A percentile compares a stretch with the other conserved stretches of the same genome.
phyloP scores from a whole-genome alignment of 768 basidiomycete genomes.

The Rhizopogon salebrosus region DNA sequence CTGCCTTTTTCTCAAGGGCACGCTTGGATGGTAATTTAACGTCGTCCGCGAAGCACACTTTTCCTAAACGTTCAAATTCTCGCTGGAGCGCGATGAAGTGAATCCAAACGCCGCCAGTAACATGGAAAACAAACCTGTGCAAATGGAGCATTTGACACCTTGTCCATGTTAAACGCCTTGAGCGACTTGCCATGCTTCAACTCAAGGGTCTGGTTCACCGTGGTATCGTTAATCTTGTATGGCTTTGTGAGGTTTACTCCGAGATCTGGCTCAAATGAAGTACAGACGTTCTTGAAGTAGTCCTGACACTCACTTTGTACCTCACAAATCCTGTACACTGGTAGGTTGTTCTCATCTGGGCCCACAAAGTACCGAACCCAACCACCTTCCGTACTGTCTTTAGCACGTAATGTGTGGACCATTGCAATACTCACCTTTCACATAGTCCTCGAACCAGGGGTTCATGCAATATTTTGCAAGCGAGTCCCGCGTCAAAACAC shows the following conservation, averaged over 20 bases:
- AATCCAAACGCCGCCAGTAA: background rate
- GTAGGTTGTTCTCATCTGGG: constrained; percentile 39
- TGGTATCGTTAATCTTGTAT: constrained; percentile 66
- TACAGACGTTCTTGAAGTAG: constrained; percentile 1
- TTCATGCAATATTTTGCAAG: constrained; percentile 68
- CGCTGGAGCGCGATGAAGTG: constrained; percentile 37
- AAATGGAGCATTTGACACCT: constrained; percentile 74
- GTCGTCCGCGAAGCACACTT: constrained; percentile 42
- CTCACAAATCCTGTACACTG: constrained; percentile 81
- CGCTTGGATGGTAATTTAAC: constrained; percentile 65
- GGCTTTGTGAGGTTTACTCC: constrained; percentile 50
- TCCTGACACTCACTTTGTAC: constrained; percentile 55
- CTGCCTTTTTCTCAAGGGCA: constrained; percentile 59
- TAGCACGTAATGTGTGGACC: background rate
- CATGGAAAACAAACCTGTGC: constrained; percentile 42
- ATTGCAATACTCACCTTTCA: constrained; percentile 50
- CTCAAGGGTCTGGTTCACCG: constrained; percentile 61
- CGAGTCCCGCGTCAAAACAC: constrained; percentile 61
- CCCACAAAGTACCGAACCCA: constrained; percentile 88
- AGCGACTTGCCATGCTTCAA: constrained; percentile 73
- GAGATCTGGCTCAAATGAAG: constrained; percentile 36
- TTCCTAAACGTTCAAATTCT: constrained; percentile 64
- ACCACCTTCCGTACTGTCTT: constrained; percentile 43
- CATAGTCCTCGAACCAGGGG: constrained; percentile 84
- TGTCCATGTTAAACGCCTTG: constrained; percentile 70